Conservation (phyloP, 805 yeast species). For the Metschnikowia vanudenii region DNA sequence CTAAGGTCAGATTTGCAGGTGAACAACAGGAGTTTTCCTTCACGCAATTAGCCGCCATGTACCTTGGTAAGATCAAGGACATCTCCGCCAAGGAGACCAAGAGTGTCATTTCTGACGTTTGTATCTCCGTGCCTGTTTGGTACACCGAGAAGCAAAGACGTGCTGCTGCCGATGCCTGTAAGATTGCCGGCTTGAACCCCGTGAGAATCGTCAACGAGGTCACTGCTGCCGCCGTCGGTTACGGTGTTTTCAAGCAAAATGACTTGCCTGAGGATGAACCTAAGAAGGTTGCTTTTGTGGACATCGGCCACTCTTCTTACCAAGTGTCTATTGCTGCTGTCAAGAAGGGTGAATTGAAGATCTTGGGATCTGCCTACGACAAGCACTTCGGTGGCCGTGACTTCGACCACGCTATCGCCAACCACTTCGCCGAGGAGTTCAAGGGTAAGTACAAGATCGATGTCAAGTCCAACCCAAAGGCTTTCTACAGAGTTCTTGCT, state of each 20-base stretch:
- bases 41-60: constrained; percentile 93
- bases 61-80: constrained; percentile 83
- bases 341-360: constrained; percentile 94
- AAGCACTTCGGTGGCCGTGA: constrained; percentile 98
- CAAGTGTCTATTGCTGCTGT: constrained; percentile 86
- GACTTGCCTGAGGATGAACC: constrained; percentile 94
- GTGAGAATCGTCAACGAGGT: constrained; percentile 96
- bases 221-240: constrained; percentile 98
- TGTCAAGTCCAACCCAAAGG: constrained; percentile 88
- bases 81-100: constrained; percentile 80
- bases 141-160: constrained; percentile 96
- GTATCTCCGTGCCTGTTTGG: constrained; percentile 96
- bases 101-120: constrained; percentile 79
- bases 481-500: constrained; percentile 85
- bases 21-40: constrained; percentile 77
- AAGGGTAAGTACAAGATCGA: constrained; percentile 90
- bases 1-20: constrained; percentile 82
- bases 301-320: constrained; percentile 95
- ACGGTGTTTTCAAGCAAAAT: constrained; percentile 93
- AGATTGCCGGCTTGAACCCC: constrained; percentile 95
- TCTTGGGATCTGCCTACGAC: constrained; percentile 89
- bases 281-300: constrained; percentile 87
- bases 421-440: constrained; percentile 93
- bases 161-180: constrained; percentile 92
- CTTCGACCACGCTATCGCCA: constrained; percentile 89